These are phyloP conservation scores for Ramaria sp. DNA, from an alignment of 768 basidiomycete species.

Conservation along the genomic window DNA sequence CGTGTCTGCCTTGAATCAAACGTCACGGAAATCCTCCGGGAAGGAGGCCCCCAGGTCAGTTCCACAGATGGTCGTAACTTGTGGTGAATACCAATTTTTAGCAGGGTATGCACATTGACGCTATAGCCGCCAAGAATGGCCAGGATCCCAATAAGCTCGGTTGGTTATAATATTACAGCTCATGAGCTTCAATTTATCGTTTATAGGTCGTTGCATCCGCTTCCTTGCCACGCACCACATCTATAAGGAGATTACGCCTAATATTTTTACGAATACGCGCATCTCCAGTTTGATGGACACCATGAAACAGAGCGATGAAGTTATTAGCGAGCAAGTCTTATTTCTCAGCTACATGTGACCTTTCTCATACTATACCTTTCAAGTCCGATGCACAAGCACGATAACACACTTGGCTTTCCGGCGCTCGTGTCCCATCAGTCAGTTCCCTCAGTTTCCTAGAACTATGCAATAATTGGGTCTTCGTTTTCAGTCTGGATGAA, in stretches of 20 bases:
- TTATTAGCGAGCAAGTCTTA: constrained; percentile 17
- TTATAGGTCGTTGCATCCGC: constrained; percentile 19
- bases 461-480: constrained; percentile 2
- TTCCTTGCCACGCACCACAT: constrained; percentile 21
- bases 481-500: constrained; percentile 14
- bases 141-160: constrained; percentile 3
- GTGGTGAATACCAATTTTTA: background rate
- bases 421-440: constrained; percentile 17
- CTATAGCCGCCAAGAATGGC: background rate
- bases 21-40: constrained; percentile 30
- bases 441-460: constrained; percentile 9
- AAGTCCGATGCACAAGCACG: constrained; percentile 15
- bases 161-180: background rate
- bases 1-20: constrained; percentile 21
- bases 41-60: constrained; percentile 26
- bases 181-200: background rate
- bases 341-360: background rate
- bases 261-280: constrained; percentile 20
- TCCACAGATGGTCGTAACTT: background rate
- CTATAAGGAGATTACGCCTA: constrained; percentile 21
- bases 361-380: background rate
- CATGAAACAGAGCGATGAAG: constrained; percentile 19
- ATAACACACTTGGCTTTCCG: constrained; percentile 14
- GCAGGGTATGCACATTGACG: constrained; percentile 5
- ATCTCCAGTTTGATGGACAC: constrained; percentile 20